Base-by-base conservation (phyloP, 1,284 basidiomycete species). In the Papiliotrema laurentii region DNA sequence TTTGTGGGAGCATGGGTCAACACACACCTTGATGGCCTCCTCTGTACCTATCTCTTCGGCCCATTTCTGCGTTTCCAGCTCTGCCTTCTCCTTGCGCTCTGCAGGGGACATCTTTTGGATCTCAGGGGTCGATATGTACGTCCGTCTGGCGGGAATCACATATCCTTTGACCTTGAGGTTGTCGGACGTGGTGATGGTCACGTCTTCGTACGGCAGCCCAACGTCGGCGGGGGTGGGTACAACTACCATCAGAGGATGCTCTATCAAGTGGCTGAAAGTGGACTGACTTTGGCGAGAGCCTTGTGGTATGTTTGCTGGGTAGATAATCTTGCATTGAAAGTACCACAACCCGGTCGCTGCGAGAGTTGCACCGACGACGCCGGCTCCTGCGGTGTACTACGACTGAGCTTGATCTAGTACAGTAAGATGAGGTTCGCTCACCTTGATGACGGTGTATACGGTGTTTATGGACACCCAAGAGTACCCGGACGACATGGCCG, bases 261-360 rank as follows among this genome's bases (percentile, higher is more conserved):
- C n/a, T 21, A 43, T 13, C 16, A 47, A 18, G 14, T 16, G 28
- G 2, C 26, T 14, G 26, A 21, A 14, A 19, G 21, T 13, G 27
- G 11, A 64, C 76, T 49, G 50, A 87, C 88, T 79, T 59, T 76
- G 83, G 30, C 89, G 77, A n/a, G 89, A 89, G 4, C 88, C 89
- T 21, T 82, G 79, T 11, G 89, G 89, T 59, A 86, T 85, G n/a
- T 85, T 83, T 24, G 88, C 84, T 0, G 90, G 91, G 67, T 94
- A 94, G 66, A 94, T 92, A 45, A 94, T 77, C 55, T 81, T 85
- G 65, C 85, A 85, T 70, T 94, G 90, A 33, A 88, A 91, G 65
- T 84, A 89, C 28, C 89, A 79, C 33, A 92, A 77, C 6, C 86
- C 86, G 36, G 81, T 79, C 49, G 83, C 86, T 82, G 68, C 36